phyloP scores from a whole-genome alignment of 1,139 yeast species.

The Candida sojae region DNA sequence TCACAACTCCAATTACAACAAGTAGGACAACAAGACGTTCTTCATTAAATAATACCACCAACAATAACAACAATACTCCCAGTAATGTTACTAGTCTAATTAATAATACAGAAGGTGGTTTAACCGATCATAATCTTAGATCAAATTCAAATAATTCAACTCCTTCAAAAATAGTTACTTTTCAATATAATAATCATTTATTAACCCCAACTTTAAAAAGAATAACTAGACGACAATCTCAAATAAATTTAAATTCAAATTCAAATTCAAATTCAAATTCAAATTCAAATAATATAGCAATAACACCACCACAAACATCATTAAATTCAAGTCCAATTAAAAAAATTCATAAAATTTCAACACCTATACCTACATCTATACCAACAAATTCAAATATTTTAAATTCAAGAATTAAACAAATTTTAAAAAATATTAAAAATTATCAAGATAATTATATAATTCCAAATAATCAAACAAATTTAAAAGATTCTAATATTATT shows the following conservation, averaged over 20 bases:
- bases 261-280: background rate
- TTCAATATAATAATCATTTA: constrained; percentile 12
- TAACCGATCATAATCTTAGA: background rate
- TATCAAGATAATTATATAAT: constrained; percentile 3
- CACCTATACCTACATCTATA: constrained; percentile 8
- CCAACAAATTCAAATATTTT: constrained; percentile 1
- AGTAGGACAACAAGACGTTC: constrained; percentile 2
- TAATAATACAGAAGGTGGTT: background rate
- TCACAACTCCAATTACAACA: background rate
- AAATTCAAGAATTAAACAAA: background rate
- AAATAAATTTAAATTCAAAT: background rate
- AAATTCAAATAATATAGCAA: background rate
- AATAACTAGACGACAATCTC: constrained; percentile 2
- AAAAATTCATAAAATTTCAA: background rate
- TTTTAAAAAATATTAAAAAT: background rate
- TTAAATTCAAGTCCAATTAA: constrained; percentile 7
- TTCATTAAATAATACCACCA: background rate
- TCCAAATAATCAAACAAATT: background rate
- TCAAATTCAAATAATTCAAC: constrained; percentile 3
- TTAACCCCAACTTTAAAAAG: background rate
- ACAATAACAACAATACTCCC: background rate
- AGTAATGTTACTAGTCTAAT: background rate
- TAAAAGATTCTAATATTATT: background rate
- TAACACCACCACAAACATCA: constrained; percentile 4
- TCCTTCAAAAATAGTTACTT: constrained; percentile 15